Conservation (phyloP, 192 early-diverging fungal species). For the Entomortierella lignicola region DNA sequence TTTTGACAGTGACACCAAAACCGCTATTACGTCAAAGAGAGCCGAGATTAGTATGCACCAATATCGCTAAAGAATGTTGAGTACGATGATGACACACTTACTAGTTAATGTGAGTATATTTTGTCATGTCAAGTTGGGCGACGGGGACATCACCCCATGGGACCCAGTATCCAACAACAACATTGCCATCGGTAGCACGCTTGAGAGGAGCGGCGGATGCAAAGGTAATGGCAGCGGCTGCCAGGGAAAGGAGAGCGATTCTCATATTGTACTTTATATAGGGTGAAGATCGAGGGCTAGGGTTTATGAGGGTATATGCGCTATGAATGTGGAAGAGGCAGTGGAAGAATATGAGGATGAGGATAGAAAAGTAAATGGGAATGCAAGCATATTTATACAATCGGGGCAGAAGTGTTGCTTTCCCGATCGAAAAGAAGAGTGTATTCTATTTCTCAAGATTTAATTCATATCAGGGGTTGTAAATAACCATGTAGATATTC, state of each 20-base stretch:
- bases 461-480: conserved; percentile 13
- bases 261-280: conserved; percentile 19
- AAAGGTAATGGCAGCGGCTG: conserved; percentile 36
- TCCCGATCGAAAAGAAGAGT: background rate
- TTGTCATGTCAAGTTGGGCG: conserved; percentile 52
- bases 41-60: background rate
- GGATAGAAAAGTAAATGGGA: background rate
- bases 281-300: background rate
- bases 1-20: conserved; percentile 51
- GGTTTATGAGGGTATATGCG: background rate
- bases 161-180: conserved; percentile 54
- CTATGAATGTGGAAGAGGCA: no score
- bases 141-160: conserved; percentile 55
- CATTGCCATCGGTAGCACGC: conserved; percentile 40
- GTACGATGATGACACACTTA: conserved; percentile 13
- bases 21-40: conserved; percentile 6
- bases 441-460: background rate
- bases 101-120: conserved; percentile 57
- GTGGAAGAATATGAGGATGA: conserved; percentile 22
- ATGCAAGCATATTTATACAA: conserved; percentile 19
- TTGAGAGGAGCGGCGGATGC: conserved; percentile 37
- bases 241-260: conserved; percentile 43
- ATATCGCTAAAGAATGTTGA: background rate
- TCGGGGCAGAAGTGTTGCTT: background rate
- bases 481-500: background rate